Conservation (phyloP, 208 protist species). For the Leishmania tarentolae region DNA sequence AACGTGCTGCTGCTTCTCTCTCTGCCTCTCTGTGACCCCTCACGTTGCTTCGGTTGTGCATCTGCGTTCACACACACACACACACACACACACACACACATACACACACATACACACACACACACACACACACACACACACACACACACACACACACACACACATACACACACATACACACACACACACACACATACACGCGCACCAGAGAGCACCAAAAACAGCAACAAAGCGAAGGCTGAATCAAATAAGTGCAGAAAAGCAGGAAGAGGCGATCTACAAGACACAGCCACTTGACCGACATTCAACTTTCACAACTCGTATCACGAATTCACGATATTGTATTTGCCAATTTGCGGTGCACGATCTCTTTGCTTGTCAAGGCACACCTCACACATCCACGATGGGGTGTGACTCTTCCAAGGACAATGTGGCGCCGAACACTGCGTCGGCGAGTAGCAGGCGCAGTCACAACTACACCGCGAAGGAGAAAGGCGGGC, state of each 20-base stretch:
- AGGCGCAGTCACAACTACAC: background rate
- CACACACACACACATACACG: conserved; percentile 13
- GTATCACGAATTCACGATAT: background rate
- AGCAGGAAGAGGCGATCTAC: background rate
- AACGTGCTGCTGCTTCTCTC: background rate
- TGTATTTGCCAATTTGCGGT: background rate
- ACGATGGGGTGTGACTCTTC: conserved; percentile 54
- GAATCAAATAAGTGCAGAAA: background rate
- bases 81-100: conserved; percentile 15
- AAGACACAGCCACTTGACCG: background rate
- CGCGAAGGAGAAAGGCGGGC: background rate
- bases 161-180: conserved; percentile 5
- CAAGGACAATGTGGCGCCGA: conserved; percentile 34
- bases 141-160: conserved; percentile 14
- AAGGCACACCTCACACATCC: background rate
- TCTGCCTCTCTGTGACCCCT: background rate
- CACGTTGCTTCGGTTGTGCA: background rate
- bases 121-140: conserved; percentile 9
- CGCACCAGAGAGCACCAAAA: too few relatives aligned
- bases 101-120: conserved; percentile 6
- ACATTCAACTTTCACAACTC: background rate
- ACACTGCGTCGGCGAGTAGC: background rate
- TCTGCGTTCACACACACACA: conserved; percentile 4
- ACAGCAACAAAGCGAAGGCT: background rate
- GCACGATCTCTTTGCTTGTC: background rate